Percentiles rank a stretch among this genome's conserved stretches.
phyloP scores from a whole-genome alignment of 495 filamentous ascomycete species.

The Sordaria brevicollis region DNA sequence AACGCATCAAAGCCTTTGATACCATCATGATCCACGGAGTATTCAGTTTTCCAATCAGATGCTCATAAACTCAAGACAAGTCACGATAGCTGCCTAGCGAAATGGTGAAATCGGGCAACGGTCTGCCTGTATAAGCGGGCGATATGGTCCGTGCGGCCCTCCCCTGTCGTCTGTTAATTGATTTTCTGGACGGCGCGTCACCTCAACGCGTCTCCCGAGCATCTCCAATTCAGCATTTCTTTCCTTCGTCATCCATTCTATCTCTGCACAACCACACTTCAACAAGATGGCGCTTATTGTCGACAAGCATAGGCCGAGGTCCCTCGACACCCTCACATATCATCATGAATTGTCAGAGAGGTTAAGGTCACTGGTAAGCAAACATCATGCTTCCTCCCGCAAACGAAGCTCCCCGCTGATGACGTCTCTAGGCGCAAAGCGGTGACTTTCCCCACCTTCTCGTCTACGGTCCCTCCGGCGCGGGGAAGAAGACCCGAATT shows the following conservation, averaged over 20 bases:
- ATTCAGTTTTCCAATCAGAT: background rate
- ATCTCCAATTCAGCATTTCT: background rate
- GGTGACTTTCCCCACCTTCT: slow-evolving; percentile 96
- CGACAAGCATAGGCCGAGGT: slow-evolving; percentile 86
- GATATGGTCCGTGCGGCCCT: slow-evolving; percentile 9
- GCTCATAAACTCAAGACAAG: background rate
- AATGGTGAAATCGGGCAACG: background rate
- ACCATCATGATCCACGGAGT: background rate
- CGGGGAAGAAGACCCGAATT: slow-evolving; percentile 95
- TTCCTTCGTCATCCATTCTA: background rate
- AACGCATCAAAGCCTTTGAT: background rate
- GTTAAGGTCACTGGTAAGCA: slow-evolving; percentile 70
- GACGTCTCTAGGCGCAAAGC: slow-evolving; percentile 64
- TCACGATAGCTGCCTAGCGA: background rate
- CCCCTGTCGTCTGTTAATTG: slow-evolving; percentile 3
- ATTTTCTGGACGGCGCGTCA: slow-evolving; percentile 6
- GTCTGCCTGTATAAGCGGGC: background rate
- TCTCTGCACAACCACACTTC: background rate
- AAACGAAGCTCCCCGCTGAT: background rate
- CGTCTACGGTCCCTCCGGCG: slow-evolving; percentile 91
- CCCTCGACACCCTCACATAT: slow-evolving; percentile 77
- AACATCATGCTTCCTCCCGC: background rate
- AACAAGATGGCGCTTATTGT: slow-evolving; percentile 61
- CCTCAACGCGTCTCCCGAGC: slow-evolving; percentile 11
- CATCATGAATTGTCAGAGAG: slow-evolving; percentile 82